These are phyloP conservation scores for Aureobasidium leucospermi DNA, from an alignment of 2,329 filamentous ascomycete species.

Conservation along the genomic window DNA sequence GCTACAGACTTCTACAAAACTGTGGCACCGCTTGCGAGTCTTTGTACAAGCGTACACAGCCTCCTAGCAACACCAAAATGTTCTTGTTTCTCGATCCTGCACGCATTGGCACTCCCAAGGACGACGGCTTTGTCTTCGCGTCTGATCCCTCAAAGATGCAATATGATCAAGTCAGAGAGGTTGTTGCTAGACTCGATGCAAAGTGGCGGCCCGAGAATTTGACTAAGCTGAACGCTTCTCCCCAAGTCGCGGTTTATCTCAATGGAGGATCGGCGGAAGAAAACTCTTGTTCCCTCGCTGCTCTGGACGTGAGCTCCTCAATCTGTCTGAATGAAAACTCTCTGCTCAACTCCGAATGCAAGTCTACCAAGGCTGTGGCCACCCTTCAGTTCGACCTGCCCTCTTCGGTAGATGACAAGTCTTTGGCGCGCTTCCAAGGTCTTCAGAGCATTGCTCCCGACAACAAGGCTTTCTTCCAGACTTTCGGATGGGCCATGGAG, in stretches of 20 bases:
- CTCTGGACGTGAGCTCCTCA: background rate
- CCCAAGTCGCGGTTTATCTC: background rate
- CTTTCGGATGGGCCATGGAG: constrained; percentile 25
- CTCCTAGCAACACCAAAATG: constrained; percentile 25
- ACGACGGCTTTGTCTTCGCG: constrained; percentile 53
- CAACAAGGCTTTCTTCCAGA: constrained; percentile 23
- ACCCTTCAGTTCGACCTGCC: background rate
- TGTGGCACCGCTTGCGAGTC: constrained; percentile 52
- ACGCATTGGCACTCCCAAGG: constrained; percentile 36
- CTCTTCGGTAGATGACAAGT: background rate
- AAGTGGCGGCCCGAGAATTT: constrained; percentile 35
- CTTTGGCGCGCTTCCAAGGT: background rate
- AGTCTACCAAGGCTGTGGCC: background rate
- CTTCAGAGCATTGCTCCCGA: background rate
- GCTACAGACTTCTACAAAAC: constrained; percentile 44
- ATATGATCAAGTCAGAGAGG: constrained; percentile 39
- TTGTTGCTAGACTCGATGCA: constrained; percentile 41
- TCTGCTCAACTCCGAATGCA: background rate
- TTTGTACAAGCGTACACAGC: constrained; percentile 42
- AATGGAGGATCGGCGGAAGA: background rate
- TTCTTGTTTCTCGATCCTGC: constrained; percentile 54
- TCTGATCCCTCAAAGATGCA: constrained; percentile 38
- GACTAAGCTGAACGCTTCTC: background rate
- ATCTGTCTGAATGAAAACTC: background rate
- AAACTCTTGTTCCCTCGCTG: background rate